Base-by-base conservation (phyloP, 257 asterid species). In the Scutellaria minor region DNA sequence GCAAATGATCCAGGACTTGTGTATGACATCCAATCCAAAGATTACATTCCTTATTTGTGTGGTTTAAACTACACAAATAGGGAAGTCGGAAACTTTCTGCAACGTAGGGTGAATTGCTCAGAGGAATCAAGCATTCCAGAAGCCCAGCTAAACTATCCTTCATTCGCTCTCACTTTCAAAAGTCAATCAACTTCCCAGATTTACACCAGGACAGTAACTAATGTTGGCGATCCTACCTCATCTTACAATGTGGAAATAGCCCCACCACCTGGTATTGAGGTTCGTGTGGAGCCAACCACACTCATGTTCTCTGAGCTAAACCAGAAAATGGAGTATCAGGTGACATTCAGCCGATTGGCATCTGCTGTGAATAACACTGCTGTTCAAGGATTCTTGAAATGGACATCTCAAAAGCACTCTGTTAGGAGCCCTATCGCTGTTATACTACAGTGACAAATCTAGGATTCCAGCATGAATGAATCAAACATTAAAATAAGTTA, bases 41-140 rank as follows among this genome's bases (percentile, higher is more conserved):
- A 87, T 8, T 87, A 88, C 64, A 4, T 78, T 1, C 79, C 84
- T 1, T 86, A 82, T 47, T 47, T 84, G 7, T 86, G 91, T 9
- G 89, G 91, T 12, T 60, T 86, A 53, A 66, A 74, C 7, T 84
- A 82, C 76, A 82, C 87, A 0, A 11, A 39, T 51, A 22, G 53
- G 20, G 50, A 83, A 7, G 76, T 83, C 1, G 63, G 75, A 3
- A 13, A 0, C 9, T 27, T 79, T 27, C 3, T 72, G 3, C 75
- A 70, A 3, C 57, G 54, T 5, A 62, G 13, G 57, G 70, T 86
- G 18, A 67, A 66, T 37, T 83, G 90, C 61, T 47, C 71, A 0
- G 55, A 2, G 24, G 64, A 24, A 41, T 37, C 63, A 8, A 77
- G 68, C 65, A 74, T 83, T 13, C 66, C 68, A 3, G 83, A 83